Base-by-base conservation (phyloP, 2,329 filamentous ascomycete species). In the Xylariaceae sp. region DNA sequence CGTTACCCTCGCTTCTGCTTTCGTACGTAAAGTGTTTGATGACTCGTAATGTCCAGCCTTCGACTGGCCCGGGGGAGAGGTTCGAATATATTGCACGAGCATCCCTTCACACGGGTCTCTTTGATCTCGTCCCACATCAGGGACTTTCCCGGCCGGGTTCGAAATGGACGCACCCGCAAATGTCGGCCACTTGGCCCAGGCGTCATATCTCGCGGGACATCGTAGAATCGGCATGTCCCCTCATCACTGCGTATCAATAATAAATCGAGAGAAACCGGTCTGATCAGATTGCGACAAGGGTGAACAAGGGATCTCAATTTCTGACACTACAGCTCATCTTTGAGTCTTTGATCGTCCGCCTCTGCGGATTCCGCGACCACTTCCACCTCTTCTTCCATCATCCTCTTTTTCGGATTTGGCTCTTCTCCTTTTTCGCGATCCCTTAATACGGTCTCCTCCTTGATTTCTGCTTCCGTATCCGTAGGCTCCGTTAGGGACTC, bases 251-350 rank as follows among this genome's bases (percentile, higher is more conserved):
- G 3, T 30, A 30, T 30, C 2, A 23, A n/a, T n/a, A 23, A 52
- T 10, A n/a, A 50, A 15, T 47, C 23, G 11, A 44, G n/a, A 10
- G 18, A 49, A 5, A 17, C 34, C 42, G 35, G 17, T 23, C 39
- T 34, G 13, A 37, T 11, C 11, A 44, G 7, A 23, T 15, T 15
- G 30, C 34, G 30, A 51, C 35, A 45, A 57, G 53, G 44, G 56
- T 62, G 52, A 57, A 60, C 62, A 62, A 62, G 44, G 48, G 57
- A 53, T 66, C 50, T 66, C 55, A 63, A 30, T 65, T 66, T 15
- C 49, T 54, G 49, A 62, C 30, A 39, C 67, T 71, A 75, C 53
- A 79, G 69, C 68, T 79, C 76, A 66, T 79, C 77, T 57, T 70
- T 73, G 4, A 62, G 62, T 37, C 71, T 72, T 65, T 65, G 67